phyloP scores from a whole-genome alignment of 2,329 filamentous ascomycete species.

The Dactylonectria estremocensis region DNA sequence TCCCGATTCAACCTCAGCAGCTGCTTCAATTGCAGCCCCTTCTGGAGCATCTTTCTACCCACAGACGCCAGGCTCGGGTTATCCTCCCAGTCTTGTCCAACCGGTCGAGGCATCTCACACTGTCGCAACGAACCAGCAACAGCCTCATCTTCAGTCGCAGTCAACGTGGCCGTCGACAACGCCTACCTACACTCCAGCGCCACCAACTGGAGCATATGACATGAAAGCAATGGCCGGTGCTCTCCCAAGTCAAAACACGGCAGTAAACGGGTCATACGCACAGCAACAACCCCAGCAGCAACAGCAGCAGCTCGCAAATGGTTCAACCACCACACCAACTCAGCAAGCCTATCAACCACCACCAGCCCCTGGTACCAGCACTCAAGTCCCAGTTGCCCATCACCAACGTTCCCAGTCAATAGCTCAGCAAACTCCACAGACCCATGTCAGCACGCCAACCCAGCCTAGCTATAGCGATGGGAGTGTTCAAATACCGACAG shows the following conservation, averaged over 20 bases:
- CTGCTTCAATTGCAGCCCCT: neutral
- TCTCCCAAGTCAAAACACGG: slow-evolving; percentile 24
- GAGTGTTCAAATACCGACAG: neutral
- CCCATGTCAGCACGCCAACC: neutral
- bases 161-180: neutral
- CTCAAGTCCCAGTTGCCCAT: neutral
- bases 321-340: too few species aligned
- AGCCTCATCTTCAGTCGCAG: neutral
- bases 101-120: neutral
- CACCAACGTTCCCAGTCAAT: neutral
- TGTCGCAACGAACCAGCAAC: neutral
- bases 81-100: neutral
- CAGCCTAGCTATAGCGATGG: neutral
- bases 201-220: slow-evolving; percentile 22
- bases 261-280: neutral
- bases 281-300: neutral
- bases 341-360: too few species aligned
- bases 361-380: neutral
- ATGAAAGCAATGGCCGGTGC: slow-evolving; percentile 34
- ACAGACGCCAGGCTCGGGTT: slow-evolving; percentile 5
- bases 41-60: slow-evolving; percentile 19
- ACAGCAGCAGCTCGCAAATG: neutral
- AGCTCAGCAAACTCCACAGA: neutral
- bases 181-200: neutral
- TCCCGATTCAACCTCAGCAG: neutral